Percentiles rank a stretch among this genome's conserved stretches.
Evolutionary conservation across 2,329 filamentous ascomycete species (phyloP).

Genomic region (Talaromyces sp.): DNA sequence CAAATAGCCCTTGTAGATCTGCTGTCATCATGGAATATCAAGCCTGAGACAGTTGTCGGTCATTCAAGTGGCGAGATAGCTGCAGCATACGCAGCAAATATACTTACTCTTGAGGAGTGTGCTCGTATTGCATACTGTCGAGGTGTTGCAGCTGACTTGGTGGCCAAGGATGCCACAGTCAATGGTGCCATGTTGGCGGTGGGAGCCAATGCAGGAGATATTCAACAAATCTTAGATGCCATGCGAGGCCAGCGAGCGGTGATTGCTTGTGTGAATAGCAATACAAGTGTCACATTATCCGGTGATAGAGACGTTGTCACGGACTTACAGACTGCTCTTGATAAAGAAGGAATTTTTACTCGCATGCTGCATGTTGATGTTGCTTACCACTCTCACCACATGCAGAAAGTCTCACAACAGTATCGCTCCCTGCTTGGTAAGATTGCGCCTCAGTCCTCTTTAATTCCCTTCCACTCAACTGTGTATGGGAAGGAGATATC

Average conservation of each 20-base stretch:
- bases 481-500: constrained; percentile 20
- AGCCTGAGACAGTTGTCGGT: constrained; percentile 29
- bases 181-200: constrained; percentile 34
- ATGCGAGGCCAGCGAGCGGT: constrained; percentile 21
- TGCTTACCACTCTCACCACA: constrained; percentile 37
- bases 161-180: constrained; percentile 16
- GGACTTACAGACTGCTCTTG: constrained; percentile 14
- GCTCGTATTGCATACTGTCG: constrained; percentile 29
- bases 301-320: constrained; percentile 26
- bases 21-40: constrained; percentile 29
- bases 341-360: constrained; percentile 28
- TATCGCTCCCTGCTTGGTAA: constrained; percentile 23
- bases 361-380: constrained; percentile 30
- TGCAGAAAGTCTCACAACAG: constrained; percentile 24
- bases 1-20: constrained; percentile 36
- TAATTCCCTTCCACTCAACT: constrained; percentile 24
- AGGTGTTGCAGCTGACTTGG: constrained; percentile 22
- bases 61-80: constrained; percentile 39
- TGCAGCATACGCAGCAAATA: constrained; percentile 35
- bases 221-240: constrained; percentile 21
- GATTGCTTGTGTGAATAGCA: constrained; percentile 31
- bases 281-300: constrained; percentile 29
- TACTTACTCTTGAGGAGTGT: constrained; percentile 22
- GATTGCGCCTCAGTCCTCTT: constrained; percentile 17
- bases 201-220: constrained; percentile 21